These are phyloP conservation scores for Cyathus striatus DNA, from an alignment of 768 basidiomycete genomes.

Conservation along the genomic window DNA sequence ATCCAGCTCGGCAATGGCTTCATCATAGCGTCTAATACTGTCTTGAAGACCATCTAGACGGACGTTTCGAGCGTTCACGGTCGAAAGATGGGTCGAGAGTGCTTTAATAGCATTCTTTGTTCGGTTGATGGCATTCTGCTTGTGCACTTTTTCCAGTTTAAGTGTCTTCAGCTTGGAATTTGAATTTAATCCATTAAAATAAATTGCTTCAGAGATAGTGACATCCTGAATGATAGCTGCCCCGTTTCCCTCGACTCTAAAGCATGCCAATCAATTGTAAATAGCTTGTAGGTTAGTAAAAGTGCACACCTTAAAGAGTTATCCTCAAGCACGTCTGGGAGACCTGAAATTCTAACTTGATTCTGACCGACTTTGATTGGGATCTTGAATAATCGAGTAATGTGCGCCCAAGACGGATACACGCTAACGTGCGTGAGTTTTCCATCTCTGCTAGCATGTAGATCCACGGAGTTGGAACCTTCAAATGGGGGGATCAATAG, in stretches of 20 bases:
- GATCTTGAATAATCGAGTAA: conserved; percentile 22
- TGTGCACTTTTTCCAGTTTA: too few species aligned
- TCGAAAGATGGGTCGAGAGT: too few species aligned
- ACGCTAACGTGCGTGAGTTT: conserved; percentile 24
- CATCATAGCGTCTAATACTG: too few species aligned
- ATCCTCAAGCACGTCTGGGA: conserved; percentile 22
- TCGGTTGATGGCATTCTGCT: too few species aligned
- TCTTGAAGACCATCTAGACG: too few species aligned
- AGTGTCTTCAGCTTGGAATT: too few species aligned
- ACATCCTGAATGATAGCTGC: conserved; percentile 35
- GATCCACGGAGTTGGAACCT: not conserved
- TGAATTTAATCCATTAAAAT: too few species aligned
- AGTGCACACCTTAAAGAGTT: conserved; percentile 23
- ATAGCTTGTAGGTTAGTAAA: too few species aligned
- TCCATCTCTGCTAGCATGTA: not conserved
- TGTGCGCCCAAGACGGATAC: conserved; percentile 24
- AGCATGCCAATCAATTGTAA: not conserved
- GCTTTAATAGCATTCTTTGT: too few species aligned
- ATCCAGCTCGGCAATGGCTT: too few species aligned
- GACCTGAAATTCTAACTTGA: conserved; percentile 22
- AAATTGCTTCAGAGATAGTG: conserved; percentile 19
- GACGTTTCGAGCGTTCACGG: too few species aligned
- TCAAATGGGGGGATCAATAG: not conserved
- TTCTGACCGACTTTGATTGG: conserved; percentile 23
- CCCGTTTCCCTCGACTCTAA: conserved; percentile 34